Evolutionary conservation across 2,329 filamentous ascomycete species (phyloP), one percentile per base, ranked within the genome.

Genomic region (Fusarium sp.): DNA sequence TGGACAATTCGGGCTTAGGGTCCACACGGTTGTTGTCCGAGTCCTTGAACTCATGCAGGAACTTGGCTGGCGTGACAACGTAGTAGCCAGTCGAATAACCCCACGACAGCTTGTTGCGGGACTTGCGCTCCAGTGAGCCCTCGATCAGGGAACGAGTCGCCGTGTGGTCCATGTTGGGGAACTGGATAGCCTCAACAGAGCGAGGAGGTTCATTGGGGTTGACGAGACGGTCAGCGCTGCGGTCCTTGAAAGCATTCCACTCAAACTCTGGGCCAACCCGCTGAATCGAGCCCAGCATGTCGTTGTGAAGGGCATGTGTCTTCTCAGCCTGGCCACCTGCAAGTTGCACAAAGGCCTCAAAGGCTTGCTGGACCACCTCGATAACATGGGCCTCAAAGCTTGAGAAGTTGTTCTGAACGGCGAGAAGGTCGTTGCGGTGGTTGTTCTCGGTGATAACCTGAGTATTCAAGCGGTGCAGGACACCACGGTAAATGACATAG

Each of bases 391-490:
- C 88, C 83, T 99, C 96, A 77, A 98, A 99, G 40, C 91, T 88
- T 66, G 92, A 87, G 81, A 98, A 98, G 81, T 94, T 94, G 84
- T 93, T 92, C 84, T 99, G 96, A n/a, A 98, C 93, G 11, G 92
- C 89, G 71, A 99, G 89, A 66, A 98, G 89, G 81, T 99, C 96
- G 81, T 97, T 94, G 74, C 93, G 91, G 85, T 97, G 96, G 86
- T 95, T 97, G 88, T 99, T 99, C 86, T 99, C 96, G 80, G 98
- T 94, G 56, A 94, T 87, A 38, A 98, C 90, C 85, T 99, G 96
- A 86, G 93, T 96, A 88, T 94, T 92, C 64, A 99, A 87, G 50
- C 95, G 92, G 85, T 98, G 90, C 74, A 94, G 85, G 67, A 98
- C 91, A 69, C 94, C 93, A 35, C 96, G 92, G 78, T 93, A 90